These are phyloP conservation scores for Setaria viridis DNA, from an alignment of 202 grass and related monocot genomes.

Conservation along the genomic window DNA sequence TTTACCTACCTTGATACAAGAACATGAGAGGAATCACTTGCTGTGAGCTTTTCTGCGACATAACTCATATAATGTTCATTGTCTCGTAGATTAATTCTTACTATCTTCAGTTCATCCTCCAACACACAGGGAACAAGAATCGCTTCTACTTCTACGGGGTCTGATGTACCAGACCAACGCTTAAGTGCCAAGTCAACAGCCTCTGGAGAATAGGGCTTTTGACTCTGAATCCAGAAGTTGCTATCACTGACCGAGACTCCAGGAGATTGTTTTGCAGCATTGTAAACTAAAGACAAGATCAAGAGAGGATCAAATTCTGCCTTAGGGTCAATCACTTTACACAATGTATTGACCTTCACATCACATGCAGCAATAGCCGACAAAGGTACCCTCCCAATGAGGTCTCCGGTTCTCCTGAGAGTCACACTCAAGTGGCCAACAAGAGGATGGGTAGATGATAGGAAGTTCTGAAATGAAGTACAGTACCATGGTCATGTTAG, in stretches of 20 bases:
- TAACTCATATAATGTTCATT: slow-evolving; percentile 80
- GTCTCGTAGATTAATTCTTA: slow-evolving; percentile 60
- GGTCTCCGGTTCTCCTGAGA: slow-evolving; percentile 60
- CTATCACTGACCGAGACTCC: slow-evolving; percentile 56
- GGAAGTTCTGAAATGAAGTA: slow-evolving; percentile 63
- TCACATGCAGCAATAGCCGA: slow-evolving; percentile 74
- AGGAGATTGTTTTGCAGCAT: slow-evolving; percentile 67
- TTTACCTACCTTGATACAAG: slow-evolving; percentile 78
- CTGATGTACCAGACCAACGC: slow-evolving; percentile 43
- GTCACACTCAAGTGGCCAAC: slow-evolving; percentile 71
- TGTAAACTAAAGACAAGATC: slow-evolving; percentile 69
- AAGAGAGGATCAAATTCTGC: slow-evolving; percentile 75
- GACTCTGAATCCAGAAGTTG: slow-evolving; percentile 69
- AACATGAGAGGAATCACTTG: slow-evolving; percentile 65
- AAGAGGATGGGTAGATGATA: slow-evolving; percentile 82
- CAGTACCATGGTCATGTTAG: slow-evolving; percentile 34
- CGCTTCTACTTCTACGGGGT: slow-evolving; percentile 58
- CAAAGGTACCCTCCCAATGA: slow-evolving; percentile 74
- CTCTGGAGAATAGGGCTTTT: slow-evolving; percentile 58
- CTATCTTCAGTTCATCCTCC: slow-evolving; percentile 60
- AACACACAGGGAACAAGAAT: slow-evolving; percentile 65
- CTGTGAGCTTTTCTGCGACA: slow-evolving; percentile 70
- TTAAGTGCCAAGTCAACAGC: slow-evolving; percentile 60
- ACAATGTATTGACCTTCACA: slow-evolving; percentile 79
- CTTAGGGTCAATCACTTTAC: slow-evolving; percentile 70